These are phyloP conservation scores for Aspergillus egyptiacus DNA, from an alignment of 495 filamentous ascomycete species.

Conservation along the genomic window DNA sequence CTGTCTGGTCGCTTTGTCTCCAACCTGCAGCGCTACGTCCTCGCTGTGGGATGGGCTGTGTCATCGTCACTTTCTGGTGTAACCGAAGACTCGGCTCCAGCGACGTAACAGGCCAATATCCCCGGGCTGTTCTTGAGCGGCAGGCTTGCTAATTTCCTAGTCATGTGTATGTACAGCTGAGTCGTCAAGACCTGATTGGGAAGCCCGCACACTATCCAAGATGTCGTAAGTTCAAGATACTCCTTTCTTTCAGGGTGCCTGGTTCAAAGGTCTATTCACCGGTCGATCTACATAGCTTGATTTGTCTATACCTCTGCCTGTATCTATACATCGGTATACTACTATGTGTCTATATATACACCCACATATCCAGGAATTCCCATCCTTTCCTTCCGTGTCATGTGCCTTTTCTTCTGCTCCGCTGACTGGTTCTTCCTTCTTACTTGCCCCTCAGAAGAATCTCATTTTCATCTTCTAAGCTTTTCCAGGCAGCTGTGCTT, in stretches of 20 bases:
- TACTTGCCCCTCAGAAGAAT: neutral
- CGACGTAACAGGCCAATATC: conserved; percentile 30
- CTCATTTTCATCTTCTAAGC: neutral
- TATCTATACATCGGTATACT: conserved; percentile 14
- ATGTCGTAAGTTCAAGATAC: conserved; percentile 47
- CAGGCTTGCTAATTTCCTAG: conserved; percentile 39
- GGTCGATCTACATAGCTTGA: conserved; percentile 3
- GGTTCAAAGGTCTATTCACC: neutral
- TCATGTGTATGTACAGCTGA: conserved; percentile 43
- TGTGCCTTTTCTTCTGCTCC: neutral
- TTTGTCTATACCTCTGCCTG: conserved; percentile 4
- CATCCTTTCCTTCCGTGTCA: neutral
- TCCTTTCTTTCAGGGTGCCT: conserved; percentile 20
- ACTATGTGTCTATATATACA: conserved; percentile 11
- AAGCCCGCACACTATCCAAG: conserved; percentile 33
- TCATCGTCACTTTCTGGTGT: conserved; percentile 40
- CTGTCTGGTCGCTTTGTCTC: conserved; percentile 27
- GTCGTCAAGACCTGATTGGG: conserved; percentile 36
- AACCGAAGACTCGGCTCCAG: conserved; percentile 32
- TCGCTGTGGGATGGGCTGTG: conserved; percentile 40
- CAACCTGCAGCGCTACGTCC: conserved; percentile 32
- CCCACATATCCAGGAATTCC: conserved; percentile 1
- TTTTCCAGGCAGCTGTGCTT: neutral
- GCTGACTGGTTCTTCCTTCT: neutral
- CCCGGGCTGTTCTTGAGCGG: conserved; percentile 32